These are phyloP conservation scores for Fusarium sororula DNA, from an alignment of 2,329 filamentous ascomycete species.

Conservation along the genomic window DNA sequence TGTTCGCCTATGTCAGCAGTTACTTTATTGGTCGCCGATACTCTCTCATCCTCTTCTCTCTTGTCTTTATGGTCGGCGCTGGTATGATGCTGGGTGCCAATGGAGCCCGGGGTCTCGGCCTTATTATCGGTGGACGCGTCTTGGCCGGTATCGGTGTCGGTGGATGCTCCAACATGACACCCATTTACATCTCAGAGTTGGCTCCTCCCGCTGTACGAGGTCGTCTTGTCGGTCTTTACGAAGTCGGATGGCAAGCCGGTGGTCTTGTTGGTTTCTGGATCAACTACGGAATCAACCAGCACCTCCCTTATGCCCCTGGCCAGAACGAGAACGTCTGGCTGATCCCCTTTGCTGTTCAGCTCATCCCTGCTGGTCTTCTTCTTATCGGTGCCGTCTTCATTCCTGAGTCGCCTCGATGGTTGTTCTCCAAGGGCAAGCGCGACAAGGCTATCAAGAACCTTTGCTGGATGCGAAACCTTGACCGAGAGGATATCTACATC, in stretches of 20 bases:
- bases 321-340: constrained; percentile 63
- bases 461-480: constrained; percentile 72
- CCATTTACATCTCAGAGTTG: constrained; percentile 69
- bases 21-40: constrained; percentile 74
- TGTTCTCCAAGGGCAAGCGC: constrained; percentile 68
- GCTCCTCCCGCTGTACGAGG: constrained; percentile 71
- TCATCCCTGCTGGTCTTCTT: constrained; percentile 72
- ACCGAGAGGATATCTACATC: constrained; percentile 69
- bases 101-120: constrained; percentile 68
- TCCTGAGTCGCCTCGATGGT: constrained; percentile 74
- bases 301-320: constrained; percentile 54
- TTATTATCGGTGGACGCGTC: constrained; percentile 69
- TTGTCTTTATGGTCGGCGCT: constrained; percentile 75
- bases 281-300: constrained; percentile 68
- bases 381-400: constrained; percentile 68
- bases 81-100: constrained; percentile 77
- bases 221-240: constrained; percentile 72
- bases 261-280: constrained; percentile 72
- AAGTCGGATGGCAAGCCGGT: constrained; percentile 72
- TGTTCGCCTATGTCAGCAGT: constrained; percentile 72
- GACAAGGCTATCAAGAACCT: constrained; percentile 67
- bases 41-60: constrained; percentile 68
- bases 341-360: constrained; percentile 72
- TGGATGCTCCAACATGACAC: constrained; percentile 69
- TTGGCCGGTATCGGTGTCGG: constrained; percentile 72